Evolutionary conservation across 1,284 basidiomycete genomes (phyloP), one percentile per base, ranked within the genome.

Genomic region (Puccinia horiana): DNA sequence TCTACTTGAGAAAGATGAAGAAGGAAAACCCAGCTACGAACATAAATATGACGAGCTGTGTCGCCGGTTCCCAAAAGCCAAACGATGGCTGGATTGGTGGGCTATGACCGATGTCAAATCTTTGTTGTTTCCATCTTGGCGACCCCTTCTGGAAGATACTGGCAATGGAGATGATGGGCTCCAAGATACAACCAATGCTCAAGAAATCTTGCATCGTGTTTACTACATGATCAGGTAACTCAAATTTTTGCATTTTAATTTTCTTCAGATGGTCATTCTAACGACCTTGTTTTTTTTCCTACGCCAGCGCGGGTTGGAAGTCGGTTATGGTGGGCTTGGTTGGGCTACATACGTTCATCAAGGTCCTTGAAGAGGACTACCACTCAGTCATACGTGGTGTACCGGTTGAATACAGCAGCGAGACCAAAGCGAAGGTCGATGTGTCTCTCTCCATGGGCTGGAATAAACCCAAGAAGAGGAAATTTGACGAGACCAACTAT

Each of bases 41-140:
- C 23, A 77, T 6, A 77, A 77, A 49, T 44, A 65, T 32, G 58
- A 77, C 8, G 20, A 65, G 1, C 40, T 77, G 8, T 32, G 12
- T 5, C 4, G 61, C 6, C 32, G 23, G 4, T 65, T 77, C 47
- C 58, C 75, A 35, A 40, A 37, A 3, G 37, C 58, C n/a, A 63
- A 65, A 49, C 1, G 58, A 6, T 77, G 75, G 75, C 49, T 63
- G 23, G 20, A 65, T 14, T 77, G 75, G 75, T 77, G 75, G 56
- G 32, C 37, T 14, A 37, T 29, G 16, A 2, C 56, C 6, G 75
- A 77, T 35, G 40, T 77, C 14, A 26, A 77, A 29, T 16, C 75
- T 16, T 26, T 77, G 35, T 37, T 63, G 14, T 77, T 77, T 32
- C 56, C 75, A 0, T 54, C 52, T 16, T 20, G 44, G 20, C 11